Percentiles rank a stretch among this genome's conserved stretches.
These are phyloP conservation scores for Cytidiella melzeri DNA, from an alignment of 768 basidiomycete genomes.

Conservation along the genomic window DNA sequence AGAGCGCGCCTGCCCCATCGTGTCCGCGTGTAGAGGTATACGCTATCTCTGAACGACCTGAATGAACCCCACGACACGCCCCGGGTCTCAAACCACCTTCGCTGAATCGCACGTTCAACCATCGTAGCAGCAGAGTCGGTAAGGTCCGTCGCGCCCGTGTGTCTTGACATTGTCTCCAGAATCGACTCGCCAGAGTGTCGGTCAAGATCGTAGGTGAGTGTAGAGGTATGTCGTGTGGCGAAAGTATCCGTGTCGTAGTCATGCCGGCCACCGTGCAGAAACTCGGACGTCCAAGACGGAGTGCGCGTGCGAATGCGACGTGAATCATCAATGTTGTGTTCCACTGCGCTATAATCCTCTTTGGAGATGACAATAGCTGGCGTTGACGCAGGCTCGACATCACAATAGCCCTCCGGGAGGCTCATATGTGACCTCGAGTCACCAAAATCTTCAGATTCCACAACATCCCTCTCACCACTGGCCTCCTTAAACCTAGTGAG, in stretches of 20 bases:
- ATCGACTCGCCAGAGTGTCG: constrained; percentile 7
- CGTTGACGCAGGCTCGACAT: constrained; percentile 1
- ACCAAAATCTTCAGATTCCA: not conserved
- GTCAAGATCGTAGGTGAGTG: not conserved
- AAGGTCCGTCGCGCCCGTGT: constrained; percentile 13
- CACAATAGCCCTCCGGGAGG: constrained; percentile 6
- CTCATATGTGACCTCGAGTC: constrained; percentile 10
- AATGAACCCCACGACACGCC: constrained; percentile 21
- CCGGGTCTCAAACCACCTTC: constrained; percentile 22
- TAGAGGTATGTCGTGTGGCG: too few relatives aligned
- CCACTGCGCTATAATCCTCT: not conserved
- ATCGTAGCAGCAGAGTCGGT: constrained; percentile 13
- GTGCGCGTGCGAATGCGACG: not conserved
- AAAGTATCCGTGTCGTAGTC: too few relatives aligned
- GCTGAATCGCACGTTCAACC: constrained; percentile 20
- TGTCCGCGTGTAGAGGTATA: not conserved
- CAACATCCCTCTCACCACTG: not conserved
- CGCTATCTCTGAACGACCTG: constrained; percentile 17
- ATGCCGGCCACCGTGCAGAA: not conserved
- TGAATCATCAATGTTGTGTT: not conserved
- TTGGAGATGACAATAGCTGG: not conserved
- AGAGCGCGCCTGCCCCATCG: too few relatives aligned
- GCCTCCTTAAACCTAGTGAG: not conserved
- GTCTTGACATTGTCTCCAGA: constrained; percentile 13
- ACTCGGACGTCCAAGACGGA: not conserved